Percentiles rank a stretch among this genome's conserved stretches.
Conservation (phyloP, 2,329 filamentous ascomycete genomes). For the Neurospora sp. region DNA sequence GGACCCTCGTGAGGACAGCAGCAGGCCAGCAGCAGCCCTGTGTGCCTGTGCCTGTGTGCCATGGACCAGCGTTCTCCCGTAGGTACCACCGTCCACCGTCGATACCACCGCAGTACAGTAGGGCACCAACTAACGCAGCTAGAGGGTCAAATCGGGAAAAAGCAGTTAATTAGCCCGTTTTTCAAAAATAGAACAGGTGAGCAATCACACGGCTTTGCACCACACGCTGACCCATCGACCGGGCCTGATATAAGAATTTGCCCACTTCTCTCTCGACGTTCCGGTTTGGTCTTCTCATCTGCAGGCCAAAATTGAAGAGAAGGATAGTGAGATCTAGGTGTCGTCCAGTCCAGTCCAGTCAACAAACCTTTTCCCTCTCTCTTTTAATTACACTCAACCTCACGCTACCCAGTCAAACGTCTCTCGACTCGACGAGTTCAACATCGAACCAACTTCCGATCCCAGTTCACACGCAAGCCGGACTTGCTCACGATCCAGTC, state of each 20-base stretch:
- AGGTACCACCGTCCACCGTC: background rate
- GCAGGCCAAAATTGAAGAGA: constrained; percentile 33
- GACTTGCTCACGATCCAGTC: constrained; percentile 47
- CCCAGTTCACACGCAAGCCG: constrained; percentile 43
- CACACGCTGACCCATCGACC: constrained; percentile 30
- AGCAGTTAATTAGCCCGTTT: constrained; percentile 29
- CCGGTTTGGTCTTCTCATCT: constrained; percentile 31
- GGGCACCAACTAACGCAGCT: background rate
- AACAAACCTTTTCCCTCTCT: constrained; percentile 26
- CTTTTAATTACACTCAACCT: constrained; percentile 25
- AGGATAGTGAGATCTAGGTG: constrained; percentile 36
- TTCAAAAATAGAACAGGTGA: constrained; percentile 35
- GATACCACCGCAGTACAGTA: background rate
- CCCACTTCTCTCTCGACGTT: constrained; percentile 31
- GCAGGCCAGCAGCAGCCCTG: constrained; percentile 2
- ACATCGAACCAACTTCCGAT: constrained; percentile 5
- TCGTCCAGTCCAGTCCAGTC: constrained; percentile 35
- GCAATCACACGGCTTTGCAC: constrained; percentile 13
- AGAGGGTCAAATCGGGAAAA: constrained; percentile 30
- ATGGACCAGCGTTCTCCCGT: background rate
- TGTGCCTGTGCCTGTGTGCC: constrained; percentile 2
- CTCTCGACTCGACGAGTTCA: constrained; percentile 12
- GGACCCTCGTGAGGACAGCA: background rate
- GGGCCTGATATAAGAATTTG: constrained; percentile 45
- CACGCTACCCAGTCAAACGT: constrained; percentile 21